Base-by-base conservation (phyloP, 768 basidiomycete species). In the Amanita rimosa region DNA sequence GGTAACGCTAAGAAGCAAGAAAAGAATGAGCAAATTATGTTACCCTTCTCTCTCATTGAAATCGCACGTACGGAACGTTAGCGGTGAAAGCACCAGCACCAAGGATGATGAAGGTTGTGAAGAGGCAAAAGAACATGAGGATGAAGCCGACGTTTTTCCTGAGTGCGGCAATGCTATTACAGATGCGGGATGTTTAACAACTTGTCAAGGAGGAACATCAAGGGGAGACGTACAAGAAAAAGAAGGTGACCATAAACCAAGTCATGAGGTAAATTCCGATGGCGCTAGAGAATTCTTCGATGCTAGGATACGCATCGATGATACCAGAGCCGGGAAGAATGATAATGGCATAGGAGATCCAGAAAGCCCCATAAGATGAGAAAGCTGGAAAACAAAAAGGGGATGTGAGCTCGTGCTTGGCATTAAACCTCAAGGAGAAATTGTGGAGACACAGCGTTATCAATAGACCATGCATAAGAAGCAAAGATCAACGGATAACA, bases 281-380 rank as follows among this genome's bases (percentile, higher is more conserved):
- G 0, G 85, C 88, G 16, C 59, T 63, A 11, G 53, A 21, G 10
- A 83, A 59, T 56, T 81, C 73, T 0, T 58, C 56, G 2, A 41
- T 14, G 0, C 47, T 44, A n/a, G 51, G 53, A 57, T 81, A 91
- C 0, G 87, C 75, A 0, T 69, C 60, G 4, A 55, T 9, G 40
- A 91, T 72, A 11, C 87, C 87, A 3, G 74, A 75, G 22, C 74
- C 71, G 2, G 90, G 90, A 41, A 88, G 73, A 58, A 83, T 64
- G 56, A 93, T 79, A 0, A 76, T 69, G 3, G 78, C 86, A 43
- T 78, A 92, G 4, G 88, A 88, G 67, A 92, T 68, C 89, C 89
- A 93, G 72, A 92, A 93, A 2, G 81, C 85, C 19, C 90, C 90
- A 52, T 85, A 93, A 1, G 83, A 83, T 0, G 78, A 71, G 72